These are phyloP conservation scores for Hibiscus tridactylites DNA, from an alignment of 345 rosid genomes.

Conservation along the genomic window DNA sequence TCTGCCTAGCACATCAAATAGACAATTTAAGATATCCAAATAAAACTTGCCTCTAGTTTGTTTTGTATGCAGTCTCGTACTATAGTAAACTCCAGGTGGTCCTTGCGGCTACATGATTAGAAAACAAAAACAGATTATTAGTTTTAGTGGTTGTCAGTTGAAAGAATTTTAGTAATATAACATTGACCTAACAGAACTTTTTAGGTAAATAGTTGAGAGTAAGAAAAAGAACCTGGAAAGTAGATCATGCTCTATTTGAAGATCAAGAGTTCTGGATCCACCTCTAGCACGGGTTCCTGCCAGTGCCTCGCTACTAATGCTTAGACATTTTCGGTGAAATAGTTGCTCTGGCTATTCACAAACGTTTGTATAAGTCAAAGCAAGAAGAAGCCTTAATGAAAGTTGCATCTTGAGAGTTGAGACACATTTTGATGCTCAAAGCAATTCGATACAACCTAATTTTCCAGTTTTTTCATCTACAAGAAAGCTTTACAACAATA, in stretches of 20 bases:
- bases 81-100: slow-evolving; percentile 77
- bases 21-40: slow-evolving; percentile 1
- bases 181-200: neutral
- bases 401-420: neutral
- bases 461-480: neutral
- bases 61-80: slow-evolving; percentile 72
- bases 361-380: slow-evolving; percentile 36
- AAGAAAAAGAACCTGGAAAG: slow-evolving; percentile 50
- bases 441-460: neutral
- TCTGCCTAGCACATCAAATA: neutral
- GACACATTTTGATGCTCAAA: neutral
- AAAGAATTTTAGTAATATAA: neutral
- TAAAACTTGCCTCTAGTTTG: slow-evolving; percentile 53
- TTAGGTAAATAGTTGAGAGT: neutral
- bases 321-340: slow-evolving; percentile 63
- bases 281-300: slow-evolving; percentile 92
- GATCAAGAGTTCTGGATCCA: slow-evolving; percentile 47
- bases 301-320: slow-evolving; percentile 72
- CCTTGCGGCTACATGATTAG: slow-evolving; percentile 54
- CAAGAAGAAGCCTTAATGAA: neutral
- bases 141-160: neutral
- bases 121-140: neutral
- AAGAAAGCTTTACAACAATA: neutral
- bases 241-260: slow-evolving; percentile 68
- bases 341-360: slow-evolving; percentile 93